phyloP scores from a whole-genome alignment of 163 green algal species.

The Chloromonas sp. region DNA sequence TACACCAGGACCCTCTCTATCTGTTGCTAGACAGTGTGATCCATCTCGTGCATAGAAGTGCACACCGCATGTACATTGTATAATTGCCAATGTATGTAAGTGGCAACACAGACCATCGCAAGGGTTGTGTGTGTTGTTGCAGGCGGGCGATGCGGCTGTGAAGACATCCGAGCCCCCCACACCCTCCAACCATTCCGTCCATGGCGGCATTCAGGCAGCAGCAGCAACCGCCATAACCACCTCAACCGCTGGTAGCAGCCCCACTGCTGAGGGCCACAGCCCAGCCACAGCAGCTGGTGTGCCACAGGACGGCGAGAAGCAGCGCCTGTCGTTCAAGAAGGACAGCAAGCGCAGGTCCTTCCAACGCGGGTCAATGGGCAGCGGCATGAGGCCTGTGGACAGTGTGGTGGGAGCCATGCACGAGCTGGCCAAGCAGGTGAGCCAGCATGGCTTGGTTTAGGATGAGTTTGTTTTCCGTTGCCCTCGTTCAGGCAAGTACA shows the following conservation, averaged over 20 bases:
- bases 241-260: too few species aligned
- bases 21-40: too few species aligned
- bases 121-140: too few species aligned
- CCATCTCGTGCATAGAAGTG: too few species aligned
- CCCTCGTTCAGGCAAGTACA: too few species aligned
- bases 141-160: constrained; percentile 27
- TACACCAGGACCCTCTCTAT: too few species aligned
- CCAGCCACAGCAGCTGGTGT: neutral
- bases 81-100: too few species aligned
- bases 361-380: constrained; percentile 21
- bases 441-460: too few species aligned
- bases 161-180: neutral
- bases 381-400: constrained; percentile 19
- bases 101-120: too few species aligned
- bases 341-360: constrained; percentile 20
- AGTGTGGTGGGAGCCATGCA: constrained; percentile 8
- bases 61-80: too few species aligned
- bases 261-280: neutral
- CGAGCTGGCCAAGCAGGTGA: constrained; percentile 18
- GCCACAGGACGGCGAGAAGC: neutral
- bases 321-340: neutral
- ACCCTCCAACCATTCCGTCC: neutral
- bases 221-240: too few species aligned
- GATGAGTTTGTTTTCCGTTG: too few species aligned
- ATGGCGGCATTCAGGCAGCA: neutral